phyloP scores from a whole-genome alignment of 495 filamentous ascomycete species.

The Viridothelium virens region DNA sequence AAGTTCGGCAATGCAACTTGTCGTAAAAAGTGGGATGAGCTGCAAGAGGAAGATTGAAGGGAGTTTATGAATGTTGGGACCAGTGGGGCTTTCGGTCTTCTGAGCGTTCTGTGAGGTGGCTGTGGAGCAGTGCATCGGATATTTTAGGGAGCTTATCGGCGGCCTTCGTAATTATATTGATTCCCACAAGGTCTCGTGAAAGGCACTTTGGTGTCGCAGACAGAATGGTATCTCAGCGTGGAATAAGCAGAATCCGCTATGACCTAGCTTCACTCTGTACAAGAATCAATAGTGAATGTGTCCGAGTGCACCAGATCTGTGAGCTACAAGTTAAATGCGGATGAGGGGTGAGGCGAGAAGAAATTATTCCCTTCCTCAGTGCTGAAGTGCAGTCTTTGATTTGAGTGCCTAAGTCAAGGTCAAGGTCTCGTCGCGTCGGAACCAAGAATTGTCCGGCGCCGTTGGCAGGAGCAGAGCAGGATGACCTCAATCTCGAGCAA shows the following conservation, averaged over 20 bases:
- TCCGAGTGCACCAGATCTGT: not conserved
- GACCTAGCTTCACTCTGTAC: not conserved
- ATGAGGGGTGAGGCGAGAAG: not conserved
- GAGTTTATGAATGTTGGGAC: not conserved
- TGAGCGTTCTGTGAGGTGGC: not conserved
- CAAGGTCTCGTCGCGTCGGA: not conserved
- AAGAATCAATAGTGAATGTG: not conserved
- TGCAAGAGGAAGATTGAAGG: not conserved
- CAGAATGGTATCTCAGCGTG: not conserved
- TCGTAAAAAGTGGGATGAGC: slow-evolving; percentile 64
- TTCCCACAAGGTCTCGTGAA: not conserved
- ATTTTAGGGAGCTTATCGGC: not conserved
- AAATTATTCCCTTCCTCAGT: too few species aligned
- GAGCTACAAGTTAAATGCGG: not conserved
- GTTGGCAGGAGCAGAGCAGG: not conserved
- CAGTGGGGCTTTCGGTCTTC: not conserved
- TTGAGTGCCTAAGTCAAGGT: not conserved
- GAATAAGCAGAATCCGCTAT: not conserved
- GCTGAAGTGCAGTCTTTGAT: not conserved
- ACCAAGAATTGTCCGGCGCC: not conserved
- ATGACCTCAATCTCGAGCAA: not conserved
- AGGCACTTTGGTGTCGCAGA: not conserved
- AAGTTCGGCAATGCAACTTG: slow-evolving; percentile 80
- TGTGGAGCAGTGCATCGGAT: not conserved
- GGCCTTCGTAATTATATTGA: not conserved